phyloP scores from a whole-genome alignment of 2,329 filamentous ascomycete genomes.

The Penicillium italicum region DNA sequence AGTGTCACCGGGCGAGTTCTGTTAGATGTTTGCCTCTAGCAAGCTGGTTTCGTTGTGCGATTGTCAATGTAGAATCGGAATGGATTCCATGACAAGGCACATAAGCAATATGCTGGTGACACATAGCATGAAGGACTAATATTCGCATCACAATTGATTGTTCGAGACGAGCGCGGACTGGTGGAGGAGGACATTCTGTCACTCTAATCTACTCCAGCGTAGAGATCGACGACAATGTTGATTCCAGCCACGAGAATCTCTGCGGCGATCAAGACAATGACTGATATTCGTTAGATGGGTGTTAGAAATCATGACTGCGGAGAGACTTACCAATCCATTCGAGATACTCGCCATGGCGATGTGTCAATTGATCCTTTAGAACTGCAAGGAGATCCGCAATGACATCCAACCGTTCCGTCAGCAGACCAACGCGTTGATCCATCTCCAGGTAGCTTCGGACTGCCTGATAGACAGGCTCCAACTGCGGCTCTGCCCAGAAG shows the following conservation, averaged over 20 bases:
- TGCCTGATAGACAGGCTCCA: slow-evolving; percentile 94
- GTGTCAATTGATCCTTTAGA: slow-evolving; percentile 90
- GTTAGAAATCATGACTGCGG: background rate
- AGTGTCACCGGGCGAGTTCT: background rate
- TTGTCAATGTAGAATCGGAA: background rate
- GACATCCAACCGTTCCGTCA: slow-evolving; percentile 87
- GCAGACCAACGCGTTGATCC: slow-evolving; percentile 85
- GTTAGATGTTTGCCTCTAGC: too few relatives aligned
- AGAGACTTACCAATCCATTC: slow-evolving; percentile 76
- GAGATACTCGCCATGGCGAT: slow-evolving; percentile 83
- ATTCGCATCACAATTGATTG: background rate
- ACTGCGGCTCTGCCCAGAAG: slow-evolving; percentile 96
- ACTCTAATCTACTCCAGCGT: slow-evolving; percentile 60
- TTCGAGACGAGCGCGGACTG: background rate
- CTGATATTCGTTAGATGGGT: slow-evolving; percentile 44
- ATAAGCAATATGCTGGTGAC: background rate
- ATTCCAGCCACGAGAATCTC: slow-evolving; percentile 90
- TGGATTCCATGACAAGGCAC: background rate
- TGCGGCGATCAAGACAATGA: slow-evolving; percentile 91
- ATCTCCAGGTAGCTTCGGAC: slow-evolving; percentile 96
- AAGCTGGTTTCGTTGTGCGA: background rate
- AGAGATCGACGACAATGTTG: slow-evolving; percentile 93
- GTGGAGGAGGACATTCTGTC: background rate
- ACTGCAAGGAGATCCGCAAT: slow-evolving; percentile 91
- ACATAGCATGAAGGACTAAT: background rate